Evolutionary conservation across 2,329 filamentous ascomycete genomes (phyloP), one percentile per base, ranked within the genome.

Genomic region (Parascedosporium putredinis): DNA sequence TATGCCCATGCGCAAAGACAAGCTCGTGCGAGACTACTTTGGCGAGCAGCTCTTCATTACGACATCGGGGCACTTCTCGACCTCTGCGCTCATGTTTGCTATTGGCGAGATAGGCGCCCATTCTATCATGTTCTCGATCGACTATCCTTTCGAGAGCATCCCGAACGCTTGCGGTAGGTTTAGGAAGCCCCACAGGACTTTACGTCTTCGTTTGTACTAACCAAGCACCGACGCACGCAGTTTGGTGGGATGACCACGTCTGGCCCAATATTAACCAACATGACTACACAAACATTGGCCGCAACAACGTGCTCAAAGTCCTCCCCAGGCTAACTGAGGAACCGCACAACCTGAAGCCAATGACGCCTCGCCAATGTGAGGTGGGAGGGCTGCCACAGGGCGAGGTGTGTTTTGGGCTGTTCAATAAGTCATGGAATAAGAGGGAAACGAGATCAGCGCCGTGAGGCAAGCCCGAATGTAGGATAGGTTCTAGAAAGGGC

Each of bases 121-220:
- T 8, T 36, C 29, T 16, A 34, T 49, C 23, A 16, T 49, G 20
- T 49, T 49, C 34, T 38, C 29, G 16, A 38, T 49, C 10, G 47
- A 42, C 12, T 49, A 49, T 18, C 47, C 47, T 14, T 42, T 36
- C 20, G 47, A 42, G 47, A 49, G 18, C 20, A 49, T 42, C 24
- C 24, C 24, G 4, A 45, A 27, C 23, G 43, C 43, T 16, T 42
- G 38, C 18, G 38, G 38, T 42, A 42, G 7, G 38, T 31, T 31
- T 6, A 12, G 27, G 27, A n/a, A n/a, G n/a, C n/a, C n/a, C n/a
- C n/a, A n/a, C n/a, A n/a, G n/a, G n/a, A n/a, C n/a, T n/a, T n/a
- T n/a, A n/a, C n/a, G n/a, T n/a, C n/a, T n/a, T n/a, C n/a, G n/a
- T n/a, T n/a, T n/a, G n/a, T n/a, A n/a, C n/a, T n/a, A n/a, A n/a